Percentiles rank a stretch among this genome's conserved stretches.
phyloP scores from a whole-genome alignment of 495 filamentous ascomycete genomes.

The Evansstolkia leycettana region DNA sequence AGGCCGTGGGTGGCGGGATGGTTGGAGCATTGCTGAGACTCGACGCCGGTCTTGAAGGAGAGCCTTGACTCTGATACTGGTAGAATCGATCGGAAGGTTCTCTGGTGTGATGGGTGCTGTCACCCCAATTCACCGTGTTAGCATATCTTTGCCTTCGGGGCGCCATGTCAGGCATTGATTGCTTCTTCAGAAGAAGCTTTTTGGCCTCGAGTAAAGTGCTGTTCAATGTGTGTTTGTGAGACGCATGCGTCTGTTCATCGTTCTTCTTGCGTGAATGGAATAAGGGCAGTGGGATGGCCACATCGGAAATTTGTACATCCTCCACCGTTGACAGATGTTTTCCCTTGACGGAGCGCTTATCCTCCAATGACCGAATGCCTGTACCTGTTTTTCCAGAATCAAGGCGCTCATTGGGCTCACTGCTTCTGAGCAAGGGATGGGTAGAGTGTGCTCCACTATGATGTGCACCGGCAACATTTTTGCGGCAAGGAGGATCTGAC shows the following conservation, averaged over 20 bases:
- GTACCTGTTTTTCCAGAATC: neutral
- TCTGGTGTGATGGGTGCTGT: constrained; percentile 15
- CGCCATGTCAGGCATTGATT: constrained; percentile 7
- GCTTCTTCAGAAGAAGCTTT: constrained; percentile 1
- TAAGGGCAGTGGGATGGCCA: constrained; percentile 2
- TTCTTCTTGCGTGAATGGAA: neutral
- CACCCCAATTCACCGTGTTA: constrained; percentile 15
- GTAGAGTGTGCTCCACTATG: neutral
- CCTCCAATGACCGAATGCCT: neutral
- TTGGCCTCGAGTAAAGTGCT: neutral
- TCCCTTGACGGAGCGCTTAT: neutral
- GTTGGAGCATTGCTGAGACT: constrained; percentile 40
- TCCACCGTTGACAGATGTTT: neutral
- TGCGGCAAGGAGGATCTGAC: constrained; percentile 1
- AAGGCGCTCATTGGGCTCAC: neutral
- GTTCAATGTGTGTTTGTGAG: neutral
- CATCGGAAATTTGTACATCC: neutral
- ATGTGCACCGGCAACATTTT: constrained; percentile 2
- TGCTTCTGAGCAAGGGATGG: constrained; percentile 1
- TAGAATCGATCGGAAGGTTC: constrained; percentile 18
- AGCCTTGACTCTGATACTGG: constrained; percentile 17
- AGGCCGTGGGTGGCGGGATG: constrained; percentile 41
- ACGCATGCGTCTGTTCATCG: neutral
- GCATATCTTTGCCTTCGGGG: constrained; percentile 7
- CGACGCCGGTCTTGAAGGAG: constrained; percentile 40